Percentiles rank a stretch among this genome's conserved stretches.
Conservation (phyloP, 495 filamentous ascomycete species). For the Trypethelium eluteriae region DNA sequence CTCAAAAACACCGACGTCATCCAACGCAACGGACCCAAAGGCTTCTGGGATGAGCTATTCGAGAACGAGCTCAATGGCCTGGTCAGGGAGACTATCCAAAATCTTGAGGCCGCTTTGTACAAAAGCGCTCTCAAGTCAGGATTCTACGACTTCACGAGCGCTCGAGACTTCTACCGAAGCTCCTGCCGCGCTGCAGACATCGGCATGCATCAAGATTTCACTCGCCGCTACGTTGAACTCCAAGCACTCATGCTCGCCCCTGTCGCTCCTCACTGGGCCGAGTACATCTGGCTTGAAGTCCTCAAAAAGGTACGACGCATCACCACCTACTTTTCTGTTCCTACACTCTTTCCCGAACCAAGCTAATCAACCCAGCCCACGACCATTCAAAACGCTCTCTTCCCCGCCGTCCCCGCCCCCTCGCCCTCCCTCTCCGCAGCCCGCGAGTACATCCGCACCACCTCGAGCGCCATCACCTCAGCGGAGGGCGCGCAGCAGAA, state of each 20-base stretch:
- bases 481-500: conserved; percentile 73
- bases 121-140: conserved; percentile 86
- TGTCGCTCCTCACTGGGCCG: conserved; percentile 88
- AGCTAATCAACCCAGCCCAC: conserved; percentile 20
- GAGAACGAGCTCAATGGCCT: conserved; percentile 89
- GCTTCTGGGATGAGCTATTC: conserved; percentile 83
- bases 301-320: conserved; percentile 51
- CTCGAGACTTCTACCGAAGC: conserved; percentile 88
- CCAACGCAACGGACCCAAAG: conserved; percentile 58
- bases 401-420: conserved; percentile 60
- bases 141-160: conserved; percentile 79
- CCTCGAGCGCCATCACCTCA: conserved; percentile 70
- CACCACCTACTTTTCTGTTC: neutral
- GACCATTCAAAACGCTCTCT: conserved; percentile 72
- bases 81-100: conserved; percentile 60
- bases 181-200: conserved; percentile 61
- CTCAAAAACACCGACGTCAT: conserved; percentile 43
- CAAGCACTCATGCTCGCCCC: conserved; percentile 73
- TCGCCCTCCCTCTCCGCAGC: conserved; percentile 61
- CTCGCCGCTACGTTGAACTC: conserved; percentile 73
- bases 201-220: conserved; percentile 72
- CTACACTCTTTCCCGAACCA: neutral
- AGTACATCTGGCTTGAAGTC: conserved; percentile 87
- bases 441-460: conserved; percentile 69
- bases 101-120: conserved; percentile 74